A percentile compares a stretch with the other conserved stretches of the same genome.
Evolutionary conservation across 805 yeast species (phyloP).

Genomic region (Candida ponderosae): DNA sequence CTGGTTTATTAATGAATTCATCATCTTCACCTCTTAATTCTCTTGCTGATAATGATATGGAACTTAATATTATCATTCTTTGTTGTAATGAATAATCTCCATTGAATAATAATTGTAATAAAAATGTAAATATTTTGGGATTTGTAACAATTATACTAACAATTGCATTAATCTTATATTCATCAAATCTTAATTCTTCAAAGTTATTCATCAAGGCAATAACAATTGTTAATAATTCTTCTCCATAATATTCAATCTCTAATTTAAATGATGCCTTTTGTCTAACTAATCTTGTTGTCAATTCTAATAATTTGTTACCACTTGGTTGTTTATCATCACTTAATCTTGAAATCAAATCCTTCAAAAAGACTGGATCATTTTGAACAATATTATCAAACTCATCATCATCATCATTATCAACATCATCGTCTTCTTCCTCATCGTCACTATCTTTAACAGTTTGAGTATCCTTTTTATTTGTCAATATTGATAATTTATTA

Average conservation of each 20-base stretch:
- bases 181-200: conserved; percentile 53
- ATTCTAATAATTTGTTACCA: conserved; percentile 33
- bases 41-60: conserved; percentile 65
- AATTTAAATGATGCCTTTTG: conserved; percentile 52
- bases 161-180: conserved; percentile 54
- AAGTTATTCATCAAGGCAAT: conserved; percentile 49
- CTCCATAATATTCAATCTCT: conserved; percentile 54
- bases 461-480: conserved; percentile 3
- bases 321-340: conserved; percentile 34
- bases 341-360: conserved; percentile 59
- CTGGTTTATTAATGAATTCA: conserved; percentile 32
- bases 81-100: conserved; percentile 83
- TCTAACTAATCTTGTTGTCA: conserved; percentile 47
- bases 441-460: conserved; percentile 18
- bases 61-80: conserved; percentile 59
- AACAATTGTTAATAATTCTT: conserved; percentile 42
- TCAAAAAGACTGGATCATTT: conserved; percentile 60
- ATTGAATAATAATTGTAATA: conserved; percentile 38
- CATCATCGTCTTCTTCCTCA: conserved; percentile 10
- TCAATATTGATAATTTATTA: conserved; percentile 3
- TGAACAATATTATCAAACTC: conserved; percentile 24
- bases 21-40: conserved; percentile 62
- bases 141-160: conserved; percentile 54
- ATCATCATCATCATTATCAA: conserved; percentile 23
- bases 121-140: conserved; percentile 33